A percentile compares a stretch with the other conserved stretches of the same genome.
These are phyloP conservation scores for Botrytis fragariae DNA, from an alignment of 2,329 filamentous ascomycete species.

Conservation along the genomic window DNA sequence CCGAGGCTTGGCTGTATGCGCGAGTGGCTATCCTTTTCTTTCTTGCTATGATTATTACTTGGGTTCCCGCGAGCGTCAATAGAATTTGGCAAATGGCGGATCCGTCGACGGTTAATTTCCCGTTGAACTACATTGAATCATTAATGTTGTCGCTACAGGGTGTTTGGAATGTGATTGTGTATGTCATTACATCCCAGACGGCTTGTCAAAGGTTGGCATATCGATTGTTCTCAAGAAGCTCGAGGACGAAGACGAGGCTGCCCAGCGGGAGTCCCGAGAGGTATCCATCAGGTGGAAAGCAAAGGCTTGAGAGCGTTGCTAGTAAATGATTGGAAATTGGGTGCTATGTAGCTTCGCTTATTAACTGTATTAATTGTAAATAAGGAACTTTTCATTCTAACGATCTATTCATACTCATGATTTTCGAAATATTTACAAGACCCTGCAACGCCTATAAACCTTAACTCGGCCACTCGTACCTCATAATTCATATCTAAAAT, in stretches of 20 bases:
- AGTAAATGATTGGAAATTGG: slow-evolving; percentile 9
- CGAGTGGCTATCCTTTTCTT: slow-evolving; percentile 69
- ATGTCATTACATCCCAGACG: slow-evolving; percentile 64
- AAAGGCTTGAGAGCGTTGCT: slow-evolving; percentile 21
- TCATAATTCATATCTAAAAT: slow-evolving; percentile 45
- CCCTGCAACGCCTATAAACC: not conserved
- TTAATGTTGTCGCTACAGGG: slow-evolving; percentile 55
- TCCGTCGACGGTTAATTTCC: slow-evolving; percentile 9
- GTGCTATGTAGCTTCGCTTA: not conserved
- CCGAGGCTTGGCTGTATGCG: slow-evolving; percentile 63
- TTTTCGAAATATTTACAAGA: slow-evolving; percentile 8
- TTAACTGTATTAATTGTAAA: not conserved
- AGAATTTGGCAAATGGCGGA: slow-evolving; percentile 21
- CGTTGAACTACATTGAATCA: slow-evolving; percentile 22
- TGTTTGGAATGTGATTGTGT: slow-evolving; percentile 78
- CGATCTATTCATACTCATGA: not conserved
- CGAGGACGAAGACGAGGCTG: slow-evolving; percentile 8
- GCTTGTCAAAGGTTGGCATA: slow-evolving; percentile 17
- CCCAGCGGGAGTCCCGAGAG: slow-evolving; percentile 9
- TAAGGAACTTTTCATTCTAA: not conserved
- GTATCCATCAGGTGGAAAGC: slow-evolving; percentile 17
- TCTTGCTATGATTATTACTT: slow-evolving; percentile 64
- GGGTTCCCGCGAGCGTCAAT: slow-evolving; percentile 43
- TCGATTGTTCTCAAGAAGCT: slow-evolving; percentile 7
- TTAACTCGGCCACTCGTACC: not conserved